These are phyloP conservation scores for Rhytidiadelphus loreus DNA, from an alignment of 225 moss, liverwort and hornwort genomes.

Conservation along the genomic window DNA sequence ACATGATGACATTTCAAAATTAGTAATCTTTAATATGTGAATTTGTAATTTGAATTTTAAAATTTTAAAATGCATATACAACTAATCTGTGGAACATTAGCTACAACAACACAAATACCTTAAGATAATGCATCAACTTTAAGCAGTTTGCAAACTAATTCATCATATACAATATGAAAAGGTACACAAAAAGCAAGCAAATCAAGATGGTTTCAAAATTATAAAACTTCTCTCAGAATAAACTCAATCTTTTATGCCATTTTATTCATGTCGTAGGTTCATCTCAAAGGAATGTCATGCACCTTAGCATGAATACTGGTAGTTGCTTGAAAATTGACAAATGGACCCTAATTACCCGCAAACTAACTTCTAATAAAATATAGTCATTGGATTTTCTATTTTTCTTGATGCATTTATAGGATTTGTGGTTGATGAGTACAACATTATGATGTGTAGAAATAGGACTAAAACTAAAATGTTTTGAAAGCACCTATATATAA, in stretches of 20 bases:
- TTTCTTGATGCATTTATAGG: neutral
- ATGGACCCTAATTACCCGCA: accelerated
- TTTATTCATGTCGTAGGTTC: accelerated
- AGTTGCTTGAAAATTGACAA: neutral
- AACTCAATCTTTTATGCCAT: neutral
- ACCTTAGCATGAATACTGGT: neutral
- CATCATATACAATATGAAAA: neutral
- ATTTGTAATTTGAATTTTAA: neutral
- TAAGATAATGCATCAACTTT: neutral
- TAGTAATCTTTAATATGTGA: neutral
- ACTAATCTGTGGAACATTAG: accelerated
- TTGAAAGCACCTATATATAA: accelerated
- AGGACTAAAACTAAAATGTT: neutral
- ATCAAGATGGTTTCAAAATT: neutral
- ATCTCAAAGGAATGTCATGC: neutral
- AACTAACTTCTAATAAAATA: neutral
- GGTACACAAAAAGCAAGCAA: neutral
- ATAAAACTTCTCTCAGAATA: neutral
- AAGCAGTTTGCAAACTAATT: neutral
- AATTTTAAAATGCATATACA: neutral
- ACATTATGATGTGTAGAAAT: accelerated
- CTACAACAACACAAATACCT: neutral
- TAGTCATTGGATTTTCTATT: neutral
- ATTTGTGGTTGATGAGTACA: neutral
- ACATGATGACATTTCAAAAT: neutral